Conservation (phyloP, 2,329 filamentous ascomycete genomes). For the Penicillium sp. region DNA sequence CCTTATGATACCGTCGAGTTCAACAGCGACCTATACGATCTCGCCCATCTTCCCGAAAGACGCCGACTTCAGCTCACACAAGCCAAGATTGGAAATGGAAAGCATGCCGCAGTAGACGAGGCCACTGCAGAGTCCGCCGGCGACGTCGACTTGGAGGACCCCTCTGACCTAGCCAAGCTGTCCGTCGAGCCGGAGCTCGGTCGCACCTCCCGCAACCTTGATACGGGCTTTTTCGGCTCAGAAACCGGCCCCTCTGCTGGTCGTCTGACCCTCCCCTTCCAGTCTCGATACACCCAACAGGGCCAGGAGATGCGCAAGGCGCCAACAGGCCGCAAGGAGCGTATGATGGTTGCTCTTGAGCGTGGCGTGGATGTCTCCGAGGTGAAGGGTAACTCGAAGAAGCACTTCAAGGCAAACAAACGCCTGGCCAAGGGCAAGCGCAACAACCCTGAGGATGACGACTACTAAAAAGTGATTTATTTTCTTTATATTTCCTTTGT, state of each 20-base stretch:
- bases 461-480: slow-evolving; percentile 28
- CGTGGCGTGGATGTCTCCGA: slow-evolving; percentile 81
- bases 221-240: slow-evolving; percentile 83
- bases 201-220: slow-evolving; percentile 71
- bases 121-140: slow-evolving; percentile 17
- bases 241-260: slow-evolving; percentile 57
- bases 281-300: slow-evolving; percentile 82
- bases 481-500: slow-evolving; percentile 8
- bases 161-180: slow-evolving; percentile 5
- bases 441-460: slow-evolving; percentile 29
- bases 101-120: slow-evolving; percentile 35
- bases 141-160: slow-evolving; percentile 29
- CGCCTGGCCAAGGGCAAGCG: slow-evolving; percentile 32
- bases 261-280: slow-evolving; percentile 77
- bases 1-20: slow-evolving; percentile 70
- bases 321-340: slow-evolving; percentile 78
- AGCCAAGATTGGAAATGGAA: slow-evolving; percentile 45
- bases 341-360: slow-evolving; percentile 74
- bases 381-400: slow-evolving; percentile 69
- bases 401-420: slow-evolving; percentile 60
- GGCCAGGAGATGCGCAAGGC: slow-evolving; percentile 69
- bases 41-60: slow-evolving; percentile 76
- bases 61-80: slow-evolving; percentile 60
- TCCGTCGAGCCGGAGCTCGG: slow-evolving; percentile 52
- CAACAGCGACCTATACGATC: slow-evolving; percentile 85